Percentiles rank a stretch among this genome's conserved stretches.
Evolutionary conservation across 2,329 filamentous ascomycete species (phyloP).

Genomic region (Helicocarpus griseus): DNA sequence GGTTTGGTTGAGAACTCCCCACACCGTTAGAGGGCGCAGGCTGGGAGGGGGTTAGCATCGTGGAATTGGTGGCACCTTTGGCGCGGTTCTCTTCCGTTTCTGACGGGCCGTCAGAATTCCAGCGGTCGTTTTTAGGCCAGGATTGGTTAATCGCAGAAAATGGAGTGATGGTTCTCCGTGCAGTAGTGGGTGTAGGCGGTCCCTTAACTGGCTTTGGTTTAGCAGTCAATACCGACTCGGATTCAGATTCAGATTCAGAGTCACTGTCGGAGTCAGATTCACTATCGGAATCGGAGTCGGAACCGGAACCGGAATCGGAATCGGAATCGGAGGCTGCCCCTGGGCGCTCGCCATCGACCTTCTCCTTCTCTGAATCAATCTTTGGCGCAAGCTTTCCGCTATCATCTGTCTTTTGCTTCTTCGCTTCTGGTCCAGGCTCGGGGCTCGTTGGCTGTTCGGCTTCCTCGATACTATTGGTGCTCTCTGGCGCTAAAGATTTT

Average conservation of each 20-base stretch:
- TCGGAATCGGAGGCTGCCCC: background rate
- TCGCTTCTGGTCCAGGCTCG: background rate
- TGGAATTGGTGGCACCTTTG: background rate
- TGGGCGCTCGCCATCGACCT: background rate
- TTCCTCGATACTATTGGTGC: too few relatives aligned
- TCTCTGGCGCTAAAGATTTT: too few relatives aligned
- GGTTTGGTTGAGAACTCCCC: background rate
- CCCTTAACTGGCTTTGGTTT: background rate
- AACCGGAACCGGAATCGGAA: conserved; percentile 10
- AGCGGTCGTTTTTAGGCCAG: background rate
- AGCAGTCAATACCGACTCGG: background rate
- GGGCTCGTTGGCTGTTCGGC: too few relatives aligned
- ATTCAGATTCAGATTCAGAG: too few relatives aligned
- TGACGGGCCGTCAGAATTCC: background rate
- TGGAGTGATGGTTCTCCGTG: background rate
- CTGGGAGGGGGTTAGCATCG: background rate
- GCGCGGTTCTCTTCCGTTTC: background rate
- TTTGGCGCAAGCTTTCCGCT: background rate
- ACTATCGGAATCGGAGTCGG: conserved; percentile 10
- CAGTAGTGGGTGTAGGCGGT: background rate
- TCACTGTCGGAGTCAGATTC: conserved; percentile 14
- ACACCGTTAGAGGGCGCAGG: background rate
- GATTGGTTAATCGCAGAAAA: background rate
- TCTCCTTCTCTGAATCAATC: background rate
- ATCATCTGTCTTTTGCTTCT: background rate